phyloP scores from a whole-genome alignment of 2,329 filamentous ascomycete genomes.

The Neofusicoccum umdonicola region DNA sequence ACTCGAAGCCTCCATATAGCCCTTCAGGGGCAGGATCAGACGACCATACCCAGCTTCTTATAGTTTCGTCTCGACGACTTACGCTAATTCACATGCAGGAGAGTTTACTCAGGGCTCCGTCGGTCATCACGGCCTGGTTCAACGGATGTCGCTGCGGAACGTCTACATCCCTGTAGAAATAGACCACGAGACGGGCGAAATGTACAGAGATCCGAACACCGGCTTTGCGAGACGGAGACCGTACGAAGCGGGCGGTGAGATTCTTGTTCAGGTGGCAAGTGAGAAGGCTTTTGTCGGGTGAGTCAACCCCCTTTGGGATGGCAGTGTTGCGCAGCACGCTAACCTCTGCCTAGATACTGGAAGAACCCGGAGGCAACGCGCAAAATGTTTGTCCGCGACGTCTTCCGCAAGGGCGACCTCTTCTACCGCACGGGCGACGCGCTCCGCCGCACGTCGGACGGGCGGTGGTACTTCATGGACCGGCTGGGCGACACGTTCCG shows the following conservation, averaged over 20 bases:
- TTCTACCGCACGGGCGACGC: slow-evolving; percentile 51
- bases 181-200: slow-evolving; percentile 56
- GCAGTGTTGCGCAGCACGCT: slow-evolving; percentile 70
- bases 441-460: slow-evolving; percentile 45
- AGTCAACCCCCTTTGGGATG: slow-evolving; percentile 37
- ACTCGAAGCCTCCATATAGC: too few relatives aligned
- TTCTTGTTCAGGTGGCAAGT: not conserved
- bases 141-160: slow-evolving; percentile 54
- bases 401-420: slow-evolving; percentile 48
- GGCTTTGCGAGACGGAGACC: slow-evolving; percentile 53
- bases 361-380: slow-evolving; percentile 64
- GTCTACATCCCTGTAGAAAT: slow-evolving; percentile 65
- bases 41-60: too few relatives aligned
- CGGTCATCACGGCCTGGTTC: slow-evolving; percentile 67
- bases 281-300: slow-evolving; percentile 49
- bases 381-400: slow-evolving; percentile 51
- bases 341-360: slow-evolving; percentile 68
- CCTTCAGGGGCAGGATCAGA: too few relatives aligned
- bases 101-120: slow-evolving; percentile 63
- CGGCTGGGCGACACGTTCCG: slow-evolving; percentile 49
- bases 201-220: slow-evolving; percentile 14
- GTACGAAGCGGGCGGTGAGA: slow-evolving; percentile 38
- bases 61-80: too few relatives aligned
- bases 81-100: not conserved
- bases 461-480: slow-evolving; percentile 51